These are phyloP conservation scores for Epichloe coenophiala DNA, from an alignment of 2,329 filamentous ascomycete species.

Conservation along the genomic window DNA sequence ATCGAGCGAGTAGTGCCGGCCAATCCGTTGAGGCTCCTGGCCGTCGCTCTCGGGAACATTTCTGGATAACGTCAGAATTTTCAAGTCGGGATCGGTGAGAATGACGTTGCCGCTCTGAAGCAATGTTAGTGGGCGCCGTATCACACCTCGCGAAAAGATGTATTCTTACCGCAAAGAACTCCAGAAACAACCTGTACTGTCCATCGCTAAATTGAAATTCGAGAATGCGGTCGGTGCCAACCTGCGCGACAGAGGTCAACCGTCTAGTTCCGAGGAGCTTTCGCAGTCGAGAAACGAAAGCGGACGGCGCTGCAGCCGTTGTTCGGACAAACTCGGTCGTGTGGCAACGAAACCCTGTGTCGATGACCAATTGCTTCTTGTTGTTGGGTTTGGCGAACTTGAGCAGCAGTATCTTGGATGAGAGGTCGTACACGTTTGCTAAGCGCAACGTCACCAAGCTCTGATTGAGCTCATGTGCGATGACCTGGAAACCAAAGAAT, in stretches of 20 bases:
- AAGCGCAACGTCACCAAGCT: conserved; percentile 67
- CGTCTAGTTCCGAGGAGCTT: conserved; percentile 81
- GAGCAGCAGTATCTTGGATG: conserved; percentile 85
- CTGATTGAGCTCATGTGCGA: conserved; percentile 79
- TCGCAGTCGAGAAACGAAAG: conserved; percentile 72
- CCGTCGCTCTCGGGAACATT: conserved; percentile 68
- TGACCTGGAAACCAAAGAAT: conserved; percentile 45
- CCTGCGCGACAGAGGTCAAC: conserved; percentile 66
- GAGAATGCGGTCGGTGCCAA: conserved; percentile 87
- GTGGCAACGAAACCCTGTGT: conserved; percentile 92
- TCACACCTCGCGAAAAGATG: no score
- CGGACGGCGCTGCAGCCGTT: conserved; percentile 69
- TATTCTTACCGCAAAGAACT: conserved; percentile 65
- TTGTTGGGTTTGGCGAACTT: conserved; percentile 86
- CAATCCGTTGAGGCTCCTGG: conserved; percentile 70
- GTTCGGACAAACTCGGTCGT: conserved; percentile 82
- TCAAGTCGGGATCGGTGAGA: conserved; percentile 72
- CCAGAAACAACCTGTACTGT: conserved; percentile 71
- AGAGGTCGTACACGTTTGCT: conserved; percentile 91
- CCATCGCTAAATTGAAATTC: conserved; percentile 91
- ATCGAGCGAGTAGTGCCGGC: conserved; percentile 64
- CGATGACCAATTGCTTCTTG: conserved; percentile 81
- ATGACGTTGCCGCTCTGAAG: conserved; percentile 75
- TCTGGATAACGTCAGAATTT: conserved; percentile 67
- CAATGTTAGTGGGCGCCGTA: neutral